Evolutionary conservation across 805 yeast species (phyloP).

Genomic region (Starmerella bombicola): DNA sequence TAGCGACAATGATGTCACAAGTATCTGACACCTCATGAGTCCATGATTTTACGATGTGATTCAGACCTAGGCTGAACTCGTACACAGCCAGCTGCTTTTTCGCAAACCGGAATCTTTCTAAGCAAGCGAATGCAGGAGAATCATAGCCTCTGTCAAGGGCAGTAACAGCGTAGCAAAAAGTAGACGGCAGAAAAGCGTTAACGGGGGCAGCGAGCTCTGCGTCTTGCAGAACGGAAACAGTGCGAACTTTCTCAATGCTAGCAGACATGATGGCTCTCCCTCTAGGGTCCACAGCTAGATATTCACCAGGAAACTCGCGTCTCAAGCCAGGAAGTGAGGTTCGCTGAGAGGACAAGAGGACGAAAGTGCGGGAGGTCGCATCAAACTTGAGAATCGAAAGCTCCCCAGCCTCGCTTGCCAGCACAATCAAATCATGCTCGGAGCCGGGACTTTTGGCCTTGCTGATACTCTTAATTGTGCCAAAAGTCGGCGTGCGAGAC

Average conservation of each 20-base stretch:
- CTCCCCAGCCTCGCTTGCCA: slow-evolving; percentile 74
- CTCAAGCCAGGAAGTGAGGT: slow-evolving; percentile 55
- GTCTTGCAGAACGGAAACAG: neutral
- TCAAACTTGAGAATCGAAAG: slow-evolving; percentile 42
- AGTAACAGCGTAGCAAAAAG: slow-evolving; percentile 41
- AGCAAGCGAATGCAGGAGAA: slow-evolving; percentile 72
- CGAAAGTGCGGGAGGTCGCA: slow-evolving; percentile 23
- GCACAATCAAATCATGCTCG: slow-evolving; percentile 43
- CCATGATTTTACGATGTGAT: slow-evolving; percentile 50
- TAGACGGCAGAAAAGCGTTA: slow-evolving; percentile 12
- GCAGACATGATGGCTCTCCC: slow-evolving; percentile 31
- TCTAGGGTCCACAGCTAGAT: slow-evolving; percentile 55
- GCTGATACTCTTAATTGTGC: slow-evolving; percentile 42
- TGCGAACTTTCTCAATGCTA: slow-evolving; percentile 29
- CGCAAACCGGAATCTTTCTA: slow-evolving; percentile 45
- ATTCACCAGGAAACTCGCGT: slow-evolving; percentile 63
- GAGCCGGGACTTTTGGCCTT: slow-evolving; percentile 44
- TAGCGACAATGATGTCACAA: slow-evolving; percentile 44
- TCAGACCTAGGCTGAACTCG: slow-evolving; percentile 76
- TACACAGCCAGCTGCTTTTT: slow-evolving; percentile 46
- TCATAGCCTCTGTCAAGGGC: slow-evolving; percentile 68
- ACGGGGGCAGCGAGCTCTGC: neutral
- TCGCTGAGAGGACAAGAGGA: slow-evolving; percentile 29
- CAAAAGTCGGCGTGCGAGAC: slow-evolving; percentile 40
- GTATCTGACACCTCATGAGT: slow-evolving; percentile 31